Evolutionary conservation across 2,329 filamentous ascomycete genomes (phyloP), one percentile per base, ranked within the genome.

Genomic region (Bretziella fagacearum): DNA sequence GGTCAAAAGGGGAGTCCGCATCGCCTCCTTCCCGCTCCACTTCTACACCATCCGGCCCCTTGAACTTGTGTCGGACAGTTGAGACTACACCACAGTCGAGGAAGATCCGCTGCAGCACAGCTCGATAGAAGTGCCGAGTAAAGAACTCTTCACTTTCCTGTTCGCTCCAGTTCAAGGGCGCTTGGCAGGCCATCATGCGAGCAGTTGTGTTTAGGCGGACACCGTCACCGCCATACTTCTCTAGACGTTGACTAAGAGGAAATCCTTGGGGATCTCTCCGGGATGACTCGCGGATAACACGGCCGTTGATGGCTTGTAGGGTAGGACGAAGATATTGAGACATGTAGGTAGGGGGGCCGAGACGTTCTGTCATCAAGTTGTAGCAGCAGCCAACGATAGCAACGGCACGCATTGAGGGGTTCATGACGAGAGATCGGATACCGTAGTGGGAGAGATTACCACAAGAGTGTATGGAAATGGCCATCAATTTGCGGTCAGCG

Each of bases 381-480:
- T 98, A 96, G 69, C 91, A 98, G 67, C 91, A 98, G 40, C 91
- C 91, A 51, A 98, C 85, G 59, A 98, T 87, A 49, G 89, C 89
- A 18, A 96, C 81, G n/a, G 86, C 85, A 26, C 77, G 76, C 47
- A 96, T 87, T 3, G 78, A 74, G 0, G 82, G 80, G 58, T 95
- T 96, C 49, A 93, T 65, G 1, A 87, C 64, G 17, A 98, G 72
- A 1, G 89, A 93, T 11, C 84, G 79, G 49, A 98, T 79, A 7
- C 84, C 91, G 58, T 93, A 87, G 61, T 98, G 91, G 1, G 93
- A 82, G n/a, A 98, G 76, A 55, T 98, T 96, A 23, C 91, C 91
- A 59, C 91, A 98, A 0, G 89, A 96, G 61, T 98, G 91, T 15
- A 98, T 84, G 0, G 91, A 96, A 25, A 96, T 79, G 13, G 89